Evolutionary conservation across 2,329 filamentous ascomycete genomes (phyloP), one percentile per base, ranked within the genome.

Genomic region (Ceratocystis alfenasii): DNA sequence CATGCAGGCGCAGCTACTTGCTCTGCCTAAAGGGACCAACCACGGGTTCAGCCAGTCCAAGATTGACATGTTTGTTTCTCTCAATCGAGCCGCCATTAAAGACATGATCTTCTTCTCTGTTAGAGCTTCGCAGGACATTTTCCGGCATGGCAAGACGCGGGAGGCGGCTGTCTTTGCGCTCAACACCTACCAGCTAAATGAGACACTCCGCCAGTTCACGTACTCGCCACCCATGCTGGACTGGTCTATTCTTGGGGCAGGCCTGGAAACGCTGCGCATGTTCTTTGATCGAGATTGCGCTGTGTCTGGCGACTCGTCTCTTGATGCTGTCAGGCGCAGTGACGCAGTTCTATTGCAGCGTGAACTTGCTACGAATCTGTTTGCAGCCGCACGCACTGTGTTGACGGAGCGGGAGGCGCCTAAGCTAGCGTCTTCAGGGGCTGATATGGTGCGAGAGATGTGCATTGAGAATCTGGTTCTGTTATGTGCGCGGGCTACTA

Each of bases 1-100:
- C 64, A 80, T 85, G 68, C 78, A 83, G 63, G 78, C 81, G 68
- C 83, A 85, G 70, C 76, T 83, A 33, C 69, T 76, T n/a, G 75
- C 75, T 12, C 73, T 85, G 70, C 76, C 80, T 2, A 78, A 76
- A 65, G 63, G 63, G 5, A 74, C 74, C 48, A 79, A 76, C 62
- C 74, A 72, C 20, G 72, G 73, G 0, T 73, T 83, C 48, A 77
- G 74, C 65, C 73, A 76, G 10, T 76, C 78, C 2, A 73, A 80
- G 70, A 74, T 83, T 66, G 76, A 79, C 36, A 74, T 77, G 1
- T 80, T 83, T 71, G 76, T 84, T 22, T 75, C 74, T 20, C 74
- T 74, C 69, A 85, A 85, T 71, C 81, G 78, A 69, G 76, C 77
- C 25, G 78, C 80, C 3, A 77, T 81, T 1, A 77, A 80, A 74